Percentiles rank a stretch among this genome's conserved stretches.
These are phyloP conservation scores for Naganishia vaughanmartiniae DNA, from an alignment of 768 basidiomycete genomes.

Conservation along the genomic window DNA sequence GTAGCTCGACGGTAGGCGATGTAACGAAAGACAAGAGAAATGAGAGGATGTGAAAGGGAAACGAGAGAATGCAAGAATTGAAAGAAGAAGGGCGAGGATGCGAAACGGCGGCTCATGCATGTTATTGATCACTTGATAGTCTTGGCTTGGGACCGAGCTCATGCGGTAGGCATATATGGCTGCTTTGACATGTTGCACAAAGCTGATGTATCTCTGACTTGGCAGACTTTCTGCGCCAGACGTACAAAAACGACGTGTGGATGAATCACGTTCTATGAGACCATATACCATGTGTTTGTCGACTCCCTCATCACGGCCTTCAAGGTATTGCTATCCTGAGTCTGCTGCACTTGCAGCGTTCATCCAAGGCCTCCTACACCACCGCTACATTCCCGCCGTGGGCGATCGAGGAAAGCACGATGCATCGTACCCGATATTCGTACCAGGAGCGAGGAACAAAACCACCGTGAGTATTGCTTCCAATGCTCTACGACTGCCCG, in stretches of 20 bases:
- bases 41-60: too few relatives aligned
- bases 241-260: neutral
- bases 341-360: neutral
- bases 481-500: neutral
- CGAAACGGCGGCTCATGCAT: too few relatives aligned
- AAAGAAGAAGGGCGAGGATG: too few relatives aligned
- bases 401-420: conserved; percentile 28
- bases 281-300: conserved; percentile 26
- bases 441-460: conserved; percentile 17
- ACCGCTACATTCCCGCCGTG: conserved; percentile 28
- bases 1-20: too few relatives aligned
- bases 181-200: neutral
- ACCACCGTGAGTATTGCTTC: neutral
- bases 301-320: neutral
- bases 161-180: neutral
- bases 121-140: neutral
- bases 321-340: neutral
- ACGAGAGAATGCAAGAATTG: too few relatives aligned
- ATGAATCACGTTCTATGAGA: conserved; percentile 10
- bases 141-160: conserved; percentile 29
- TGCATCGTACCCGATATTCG: conserved; percentile 25
- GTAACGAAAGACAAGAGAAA: too few relatives aligned
- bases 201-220: neutral
- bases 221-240: conserved; percentile 10
- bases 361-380: conserved; percentile 26